Evolutionary conservation across 306 rosid species (phyloP).

Genomic region (Crotalaria pallida): DNA sequence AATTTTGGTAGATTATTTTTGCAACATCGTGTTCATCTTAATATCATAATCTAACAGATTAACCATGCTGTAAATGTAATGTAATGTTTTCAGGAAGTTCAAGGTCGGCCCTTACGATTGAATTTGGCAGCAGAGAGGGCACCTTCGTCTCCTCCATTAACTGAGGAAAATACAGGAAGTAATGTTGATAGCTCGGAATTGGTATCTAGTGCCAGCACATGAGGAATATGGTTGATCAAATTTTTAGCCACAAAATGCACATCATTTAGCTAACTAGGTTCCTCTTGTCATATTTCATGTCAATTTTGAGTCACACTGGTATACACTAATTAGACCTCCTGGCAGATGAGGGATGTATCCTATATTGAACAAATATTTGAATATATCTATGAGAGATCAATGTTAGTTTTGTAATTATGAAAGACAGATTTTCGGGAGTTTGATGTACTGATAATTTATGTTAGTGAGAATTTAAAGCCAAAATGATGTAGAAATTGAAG

Average conservation of each 20-base stretch:
- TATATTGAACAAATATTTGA: background rate
- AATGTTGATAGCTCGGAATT: conserved; percentile 42
- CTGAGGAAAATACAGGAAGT: conserved; percentile 22
- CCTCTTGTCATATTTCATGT: background rate
- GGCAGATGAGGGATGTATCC: conserved; percentile 21
- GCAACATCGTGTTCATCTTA: background rate
- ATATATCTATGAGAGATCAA: background rate
- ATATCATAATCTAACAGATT: background rate
- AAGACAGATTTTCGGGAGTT: background rate
- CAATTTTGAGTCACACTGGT: conserved; percentile 3
- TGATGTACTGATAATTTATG: background rate
- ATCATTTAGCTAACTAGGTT: background rate
- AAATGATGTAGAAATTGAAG: too few species aligned
- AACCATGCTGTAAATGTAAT: background rate
- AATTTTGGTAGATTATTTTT: conserved; percentile 1
- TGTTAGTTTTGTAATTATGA: conserved; percentile 21
- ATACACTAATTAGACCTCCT: conserved; percentile 13
- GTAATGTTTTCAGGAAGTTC: conserved; percentile 55
- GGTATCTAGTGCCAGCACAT: conserved; percentile 53
- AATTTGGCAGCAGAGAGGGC: conserved; percentile 47
- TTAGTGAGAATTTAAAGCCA: background rate
- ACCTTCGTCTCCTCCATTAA: conserved; percentile 28
- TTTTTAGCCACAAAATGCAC: conserved; percentile 20
- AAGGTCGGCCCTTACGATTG: conserved; percentile 71
- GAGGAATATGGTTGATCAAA: conserved; percentile 24